Evolutionary conservation across 1,284 basidiomycete genomes (phyloP).

Genomic region (Stereum hirsutum): DNA sequence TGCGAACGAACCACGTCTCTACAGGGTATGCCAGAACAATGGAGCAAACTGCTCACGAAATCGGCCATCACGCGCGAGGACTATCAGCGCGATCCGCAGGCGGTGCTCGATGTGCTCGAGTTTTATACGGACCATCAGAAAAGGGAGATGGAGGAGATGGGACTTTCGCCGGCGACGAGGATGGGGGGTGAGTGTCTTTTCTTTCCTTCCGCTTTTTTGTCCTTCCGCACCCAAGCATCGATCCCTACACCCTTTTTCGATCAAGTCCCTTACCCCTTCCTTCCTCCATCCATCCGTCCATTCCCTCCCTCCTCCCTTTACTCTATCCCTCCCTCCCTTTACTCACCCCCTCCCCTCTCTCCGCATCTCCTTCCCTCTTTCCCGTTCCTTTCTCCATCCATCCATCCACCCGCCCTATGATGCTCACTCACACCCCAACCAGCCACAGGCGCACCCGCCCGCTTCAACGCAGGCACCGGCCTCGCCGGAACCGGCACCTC

Average conservation of each 20-base stretch:
- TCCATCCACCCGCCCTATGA: too few species aligned
- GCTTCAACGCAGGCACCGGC: slow-evolving; percentile 83
- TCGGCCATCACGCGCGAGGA: slow-evolving; percentile 97
- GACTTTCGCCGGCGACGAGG: slow-evolving; percentile 16
- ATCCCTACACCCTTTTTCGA: too few species aligned
- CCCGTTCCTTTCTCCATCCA: too few species aligned
- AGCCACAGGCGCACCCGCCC: slow-evolving; percentile 32
- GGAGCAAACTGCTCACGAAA: slow-evolving; percentile 92
- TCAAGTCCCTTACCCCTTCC: too few species aligned
- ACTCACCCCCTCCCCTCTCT: too few species aligned
- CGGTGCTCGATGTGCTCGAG: slow-evolving; percentile 94
- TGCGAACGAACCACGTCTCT: neutral
- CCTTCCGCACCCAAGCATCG: too few species aligned
- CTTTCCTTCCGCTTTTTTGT: too few species aligned
- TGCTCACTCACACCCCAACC: too few species aligned
- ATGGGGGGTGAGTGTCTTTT: slow-evolving; percentile 7
- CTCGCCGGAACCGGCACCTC: slow-evolving; percentile 62
- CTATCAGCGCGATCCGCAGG: slow-evolving; percentile 94
- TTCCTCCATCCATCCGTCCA: too few species aligned
- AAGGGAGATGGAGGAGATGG: slow-evolving; percentile 74
- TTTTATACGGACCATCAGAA: slow-evolving; percentile 99
- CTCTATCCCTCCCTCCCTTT: too few species aligned
- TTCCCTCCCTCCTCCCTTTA: too few species aligned
- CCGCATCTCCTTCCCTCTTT: too few species aligned
- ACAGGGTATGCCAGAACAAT: slow-evolving; percentile 93